Conservation (phyloP, 352 stramenopile species). For the Phytopythium sindhum region DNA sequence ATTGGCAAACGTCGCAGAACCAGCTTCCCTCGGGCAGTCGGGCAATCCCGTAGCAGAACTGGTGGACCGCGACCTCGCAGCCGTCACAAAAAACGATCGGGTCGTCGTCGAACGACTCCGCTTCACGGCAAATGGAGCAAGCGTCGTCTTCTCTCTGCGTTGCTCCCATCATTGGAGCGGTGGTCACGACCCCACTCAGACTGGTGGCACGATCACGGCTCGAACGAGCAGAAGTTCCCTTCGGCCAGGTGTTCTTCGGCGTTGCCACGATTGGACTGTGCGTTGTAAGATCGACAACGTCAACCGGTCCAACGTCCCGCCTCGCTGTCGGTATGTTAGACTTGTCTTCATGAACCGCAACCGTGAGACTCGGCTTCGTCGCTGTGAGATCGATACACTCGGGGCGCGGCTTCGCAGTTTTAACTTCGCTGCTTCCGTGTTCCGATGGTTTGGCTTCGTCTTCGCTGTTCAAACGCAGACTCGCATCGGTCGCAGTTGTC, state of each 20-base stretch:
- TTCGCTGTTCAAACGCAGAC: not conserved
- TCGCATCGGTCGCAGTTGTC: not conserved
- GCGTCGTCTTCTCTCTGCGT: slow-evolving; percentile 15
- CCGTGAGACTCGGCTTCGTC: not conserved
- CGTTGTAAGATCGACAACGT: not conserved
- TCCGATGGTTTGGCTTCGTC: not conserved
- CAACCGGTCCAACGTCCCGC: not conserved
- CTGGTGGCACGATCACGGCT: not conserved
- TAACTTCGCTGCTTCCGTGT: not conserved
- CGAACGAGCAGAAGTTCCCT: not conserved
- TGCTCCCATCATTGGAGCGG: not conserved
- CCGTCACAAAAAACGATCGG: slow-evolving; percentile 90
- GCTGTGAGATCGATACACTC: slow-evolving; percentile 1
- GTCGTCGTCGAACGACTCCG: slow-evolving; percentile 85
- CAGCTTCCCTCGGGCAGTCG: slow-evolving; percentile 68
- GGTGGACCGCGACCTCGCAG: slow-evolving; percentile 84
- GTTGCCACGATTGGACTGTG: not conserved
- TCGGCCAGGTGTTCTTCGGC: not conserved
- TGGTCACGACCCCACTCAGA: not conserved
- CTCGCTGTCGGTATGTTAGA: not conserved
- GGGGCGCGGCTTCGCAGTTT: not conserved
- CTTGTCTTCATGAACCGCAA: not conserved
- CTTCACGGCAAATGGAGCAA: slow-evolving; percentile 79
- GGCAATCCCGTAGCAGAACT: slow-evolving; percentile 87
- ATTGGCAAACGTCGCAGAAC: slow-evolving; percentile 72